Evolutionary conservation across 1,284 basidiomycete genomes (phyloP), one percentile per base, ranked within the genome.

Genomic region (Vanrija pseudolonga): DNA sequence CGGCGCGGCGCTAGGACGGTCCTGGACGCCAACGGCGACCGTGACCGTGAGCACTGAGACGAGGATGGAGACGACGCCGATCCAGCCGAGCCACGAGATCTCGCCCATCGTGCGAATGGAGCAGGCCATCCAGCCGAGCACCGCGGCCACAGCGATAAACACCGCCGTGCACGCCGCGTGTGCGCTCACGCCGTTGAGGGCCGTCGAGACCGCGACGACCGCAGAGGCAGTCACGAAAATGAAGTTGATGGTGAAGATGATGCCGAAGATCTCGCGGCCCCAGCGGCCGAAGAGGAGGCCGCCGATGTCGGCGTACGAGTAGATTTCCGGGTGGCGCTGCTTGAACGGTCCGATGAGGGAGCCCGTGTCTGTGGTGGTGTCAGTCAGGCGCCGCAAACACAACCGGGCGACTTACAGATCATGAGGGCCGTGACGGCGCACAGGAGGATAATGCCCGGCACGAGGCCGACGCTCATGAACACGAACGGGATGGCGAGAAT

Each of bases 81-180:
- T 49, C 71, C 72, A 73, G 12, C 63, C 63, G 41, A 76, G 52
- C 57, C 62, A 69, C 3, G 67, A 60, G 41, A 76, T 62, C 28
- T 59, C 45, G 19, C 64, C 56, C 32, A 70, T 58, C 0, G 67
- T 72, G 19, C 63, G 66, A 22, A 73, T 64, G 15, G 61, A 59
- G 23, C 64, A 56, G 43, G 71, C 52, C 22, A 64, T 15, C 48
- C 67, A 63, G 17, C 59, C 56, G 18, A 61, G 32, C 50, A 69
- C 49, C 5, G 65, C 51, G 6, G 64, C 20, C 5, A 69, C 63
- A 18, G 55, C 63, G 22, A 68, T 59, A 20, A 70, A 70, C 4
- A 67, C 63, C 28, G 62, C 66, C 2, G 69, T 72, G 55, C 69
- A 72, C 2, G 66, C 60, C 0, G 51, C 68, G 51, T 71, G 69